These are phyloP conservation scores for Fagopyrum homotropicum DNA, from an alignment of 148 eudicot species.

Conservation along the genomic window DNA sequence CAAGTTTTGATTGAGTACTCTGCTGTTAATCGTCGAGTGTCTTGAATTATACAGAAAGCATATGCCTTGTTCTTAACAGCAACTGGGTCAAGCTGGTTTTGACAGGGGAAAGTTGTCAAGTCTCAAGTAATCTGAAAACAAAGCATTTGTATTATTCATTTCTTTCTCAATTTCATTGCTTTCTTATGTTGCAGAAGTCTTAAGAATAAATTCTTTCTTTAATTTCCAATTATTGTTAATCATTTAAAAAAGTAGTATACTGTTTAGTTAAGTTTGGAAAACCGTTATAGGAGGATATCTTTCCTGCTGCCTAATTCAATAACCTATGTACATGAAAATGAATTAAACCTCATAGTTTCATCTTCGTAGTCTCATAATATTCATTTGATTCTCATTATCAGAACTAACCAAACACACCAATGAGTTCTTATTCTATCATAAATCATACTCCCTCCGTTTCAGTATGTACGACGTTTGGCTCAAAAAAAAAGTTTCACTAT, in stretches of 20 bases:
- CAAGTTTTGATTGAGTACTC: background rate
- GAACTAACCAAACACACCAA: no score
- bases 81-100: background rate
- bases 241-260: background rate
- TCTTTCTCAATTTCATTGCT: background rate
- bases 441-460: no score
- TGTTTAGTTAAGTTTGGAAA: constrained; percentile 5
- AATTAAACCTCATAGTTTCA: no score
- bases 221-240: background rate
- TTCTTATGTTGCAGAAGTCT: background rate
- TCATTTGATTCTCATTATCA: no score
- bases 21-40: background rate
- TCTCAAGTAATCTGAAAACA: background rate
- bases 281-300: constrained; percentile 8
- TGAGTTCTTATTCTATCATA: no score
- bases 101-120: background rate
- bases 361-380: no score
- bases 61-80: background rate
- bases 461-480: no score
- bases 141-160: background rate
- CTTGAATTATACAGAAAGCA: background rate
- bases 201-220: background rate
- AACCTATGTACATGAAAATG: no score
- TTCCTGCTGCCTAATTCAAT: background rate
- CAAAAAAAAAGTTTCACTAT: no score